phyloP scores from a whole-genome alignment of 805 yeast species.

The Yamadazyma sp. region DNA sequence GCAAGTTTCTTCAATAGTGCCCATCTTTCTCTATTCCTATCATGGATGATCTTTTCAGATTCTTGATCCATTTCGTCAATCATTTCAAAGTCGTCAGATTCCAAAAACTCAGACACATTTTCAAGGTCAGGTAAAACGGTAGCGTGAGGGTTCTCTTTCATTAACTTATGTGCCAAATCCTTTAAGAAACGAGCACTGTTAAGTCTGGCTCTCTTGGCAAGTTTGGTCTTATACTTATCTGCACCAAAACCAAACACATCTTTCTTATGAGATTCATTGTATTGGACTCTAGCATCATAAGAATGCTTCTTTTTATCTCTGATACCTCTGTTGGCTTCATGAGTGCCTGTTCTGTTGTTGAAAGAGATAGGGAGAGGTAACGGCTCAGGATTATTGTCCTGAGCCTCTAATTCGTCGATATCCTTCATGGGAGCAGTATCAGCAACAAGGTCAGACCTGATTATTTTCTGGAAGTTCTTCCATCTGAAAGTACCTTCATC shows the following conservation, averaged over 20 bases:
- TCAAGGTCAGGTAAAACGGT: constrained; percentile 56
- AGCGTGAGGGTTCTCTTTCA: constrained; percentile 31
- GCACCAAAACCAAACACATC: constrained; percentile 79
- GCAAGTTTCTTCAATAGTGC: constrained; percentile 66
- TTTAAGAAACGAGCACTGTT: constrained; percentile 56
- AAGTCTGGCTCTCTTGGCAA: constrained; percentile 49
- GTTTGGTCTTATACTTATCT: constrained; percentile 56
- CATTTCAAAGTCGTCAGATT: constrained; percentile 41
- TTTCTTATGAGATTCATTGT: constrained; percentile 57
- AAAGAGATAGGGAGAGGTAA: constrained; percentile 56
- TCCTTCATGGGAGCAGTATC: constrained; percentile 25
- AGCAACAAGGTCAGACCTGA: constrained; percentile 16
- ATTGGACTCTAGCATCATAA: constrained; percentile 76
- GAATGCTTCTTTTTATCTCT: constrained; percentile 81
- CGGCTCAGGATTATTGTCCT: constrained; percentile 29
- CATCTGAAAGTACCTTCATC: constrained; percentile 50
- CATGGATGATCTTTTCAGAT: constrained; percentile 36
- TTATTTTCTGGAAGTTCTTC: constrained; percentile 30
- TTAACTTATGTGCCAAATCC: constrained; percentile 53
- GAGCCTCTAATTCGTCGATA: constrained; percentile 24
- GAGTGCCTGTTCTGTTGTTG: constrained; percentile 79
- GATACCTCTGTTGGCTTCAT: constrained; percentile 76
- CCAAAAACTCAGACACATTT: constrained; percentile 56
- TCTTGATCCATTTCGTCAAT: constrained; percentile 38
- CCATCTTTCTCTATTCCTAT: constrained; percentile 62